Evolutionary conservation across 1,139 yeast genomes (phyloP).

Genomic region (Tardiomyces blankii): DNA sequence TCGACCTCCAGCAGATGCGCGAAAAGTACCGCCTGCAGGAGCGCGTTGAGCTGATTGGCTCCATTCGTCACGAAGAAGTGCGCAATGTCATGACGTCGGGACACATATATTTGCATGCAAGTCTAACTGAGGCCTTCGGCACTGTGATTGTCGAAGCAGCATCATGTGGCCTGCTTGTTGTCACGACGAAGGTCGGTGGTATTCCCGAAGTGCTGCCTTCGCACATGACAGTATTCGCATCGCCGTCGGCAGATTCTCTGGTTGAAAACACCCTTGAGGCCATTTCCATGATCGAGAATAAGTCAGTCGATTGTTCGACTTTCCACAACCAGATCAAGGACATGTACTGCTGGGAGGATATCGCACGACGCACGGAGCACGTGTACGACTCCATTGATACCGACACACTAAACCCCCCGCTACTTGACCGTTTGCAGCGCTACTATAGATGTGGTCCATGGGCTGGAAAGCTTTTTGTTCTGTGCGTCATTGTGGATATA

Average conservation of each 20-base stretch:
- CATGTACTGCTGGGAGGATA: slow-evolving; percentile 91
- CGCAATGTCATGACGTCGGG: slow-evolving; percentile 90
- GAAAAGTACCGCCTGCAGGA: slow-evolving; percentile 82
- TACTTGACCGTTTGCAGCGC: slow-evolving; percentile 42
- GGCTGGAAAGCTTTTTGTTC: slow-evolving; percentile 73
- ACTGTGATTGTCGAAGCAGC: slow-evolving; percentile 97
- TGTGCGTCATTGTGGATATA: slow-evolving; percentile 72
- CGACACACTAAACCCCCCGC: slow-evolving; percentile 35
- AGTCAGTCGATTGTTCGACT: slow-evolving; percentile 53
- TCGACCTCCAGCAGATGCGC: slow-evolving; percentile 91
- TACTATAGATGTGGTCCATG: slow-evolving; percentile 70
- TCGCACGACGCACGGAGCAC: slow-evolving; percentile 73
- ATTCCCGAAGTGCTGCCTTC: slow-evolving; percentile 92
- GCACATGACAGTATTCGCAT: slow-evolving; percentile 88
- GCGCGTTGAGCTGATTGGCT: slow-evolving; percentile 74
- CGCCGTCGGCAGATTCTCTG: slow-evolving; percentile 74
- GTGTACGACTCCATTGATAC: slow-evolving; percentile 57
- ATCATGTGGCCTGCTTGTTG: slow-evolving; percentile 86
- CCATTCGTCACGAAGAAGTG: slow-evolving; percentile 86
- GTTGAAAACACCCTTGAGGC: slow-evolving; percentile 61
- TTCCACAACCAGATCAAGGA: slow-evolving; percentile 70
- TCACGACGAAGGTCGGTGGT: slow-evolving; percentile 95
- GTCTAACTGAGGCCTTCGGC: slow-evolving; percentile 95
- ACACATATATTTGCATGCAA: slow-evolving; percentile 87
- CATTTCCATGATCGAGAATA: slow-evolving; percentile 43